Percentiles rank a stretch among this genome's conserved stretches.
Conservation (phyloP, 371 early-diverging fungal species). For the Mortierella sp. region DNA sequence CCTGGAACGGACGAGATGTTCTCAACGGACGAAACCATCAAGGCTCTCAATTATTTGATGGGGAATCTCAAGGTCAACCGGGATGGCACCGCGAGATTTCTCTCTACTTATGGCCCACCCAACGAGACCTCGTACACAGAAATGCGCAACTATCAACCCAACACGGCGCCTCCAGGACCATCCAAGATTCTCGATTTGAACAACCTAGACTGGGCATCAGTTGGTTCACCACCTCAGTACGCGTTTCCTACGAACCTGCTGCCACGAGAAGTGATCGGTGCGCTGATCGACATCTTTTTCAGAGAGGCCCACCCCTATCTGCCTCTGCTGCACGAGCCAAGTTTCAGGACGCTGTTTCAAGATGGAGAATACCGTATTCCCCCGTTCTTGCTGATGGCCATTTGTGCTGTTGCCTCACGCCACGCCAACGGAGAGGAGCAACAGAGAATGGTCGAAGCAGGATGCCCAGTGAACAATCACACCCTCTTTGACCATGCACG, state of each 20-base stretch:
- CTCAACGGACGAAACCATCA: neutral
- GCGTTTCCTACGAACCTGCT: conserved; percentile 22
- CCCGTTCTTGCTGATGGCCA: conserved; percentile 41
- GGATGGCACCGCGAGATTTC: conserved; percentile 31
- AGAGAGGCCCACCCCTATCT: conserved; percentile 39
- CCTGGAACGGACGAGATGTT: conserved; percentile 1
- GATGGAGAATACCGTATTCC: conserved; percentile 30
- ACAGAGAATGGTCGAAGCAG: conserved; percentile 6
- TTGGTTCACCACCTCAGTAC: conserved; percentile 24
- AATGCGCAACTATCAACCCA: conserved; percentile 7
- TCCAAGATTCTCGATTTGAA: conserved; percentile 4
- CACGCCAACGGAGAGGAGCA: conserved; percentile 21
- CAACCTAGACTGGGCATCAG: conserved; percentile 27
- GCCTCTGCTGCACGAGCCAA: conserved; percentile 36
- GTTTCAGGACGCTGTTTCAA: conserved; percentile 29
- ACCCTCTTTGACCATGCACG: conserved; percentile 40
- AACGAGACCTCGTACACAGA: conserved; percentile 21
- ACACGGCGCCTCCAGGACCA: neutral
- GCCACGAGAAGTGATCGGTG: conserved; percentile 11
- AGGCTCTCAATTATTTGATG: conserved; percentile 10
- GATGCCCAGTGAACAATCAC: conserved; percentile 10
- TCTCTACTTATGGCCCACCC: conserved; percentile 13
- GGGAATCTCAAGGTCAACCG: conserved; percentile 27
- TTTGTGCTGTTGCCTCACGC: conserved; percentile 36
- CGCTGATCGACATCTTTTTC: conserved; percentile 36